Conservation (phyloP, 768 basidiomycete genomes). For the Pleurotus ostreatus region DNA sequence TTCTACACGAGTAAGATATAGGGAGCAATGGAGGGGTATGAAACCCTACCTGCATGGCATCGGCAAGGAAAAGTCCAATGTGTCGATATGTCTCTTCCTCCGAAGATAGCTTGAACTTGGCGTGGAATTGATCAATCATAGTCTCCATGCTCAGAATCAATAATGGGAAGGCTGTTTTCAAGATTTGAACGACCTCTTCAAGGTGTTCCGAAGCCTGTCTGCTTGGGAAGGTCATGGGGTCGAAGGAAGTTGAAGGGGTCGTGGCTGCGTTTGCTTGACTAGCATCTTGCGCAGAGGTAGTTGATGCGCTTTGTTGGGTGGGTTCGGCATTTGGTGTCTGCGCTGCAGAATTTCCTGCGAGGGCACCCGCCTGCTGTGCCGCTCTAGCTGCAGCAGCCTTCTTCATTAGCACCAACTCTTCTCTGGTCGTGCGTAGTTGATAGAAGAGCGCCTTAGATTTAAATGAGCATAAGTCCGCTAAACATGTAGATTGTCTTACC, state of each 20-base stretch:
- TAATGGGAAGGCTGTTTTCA: constrained; percentile 95
- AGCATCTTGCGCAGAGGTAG: constrained; percentile 12
- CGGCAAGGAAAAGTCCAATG: constrained; percentile 81
- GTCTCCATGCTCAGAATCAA: constrained; percentile 95
- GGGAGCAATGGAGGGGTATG: neutral
- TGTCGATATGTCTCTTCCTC: constrained; percentile 96
- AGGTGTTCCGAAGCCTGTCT: constrained; percentile 86
- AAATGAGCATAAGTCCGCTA: neutral
- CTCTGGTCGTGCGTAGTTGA: constrained; percentile 80
- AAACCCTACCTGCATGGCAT: constrained; percentile 69
- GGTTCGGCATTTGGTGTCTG: constrained; percentile 12
- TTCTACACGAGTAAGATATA: constrained; percentile 37
- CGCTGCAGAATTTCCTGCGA: neutral
- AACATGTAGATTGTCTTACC: constrained; percentile 37
- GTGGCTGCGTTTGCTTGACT: constrained; percentile 6
- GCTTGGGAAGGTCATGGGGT: constrained; percentile 25
- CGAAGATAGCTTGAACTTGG: constrained; percentile 80
- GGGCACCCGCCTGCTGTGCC: constrained; percentile 19
- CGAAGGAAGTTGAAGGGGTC: constrained; percentile 14
- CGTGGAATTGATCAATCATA: constrained; percentile 90
- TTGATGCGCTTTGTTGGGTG: constrained; percentile 2
- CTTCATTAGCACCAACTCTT: constrained; percentile 55
- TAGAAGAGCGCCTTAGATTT: constrained; percentile 83
- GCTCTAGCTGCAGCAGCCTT: constrained; percentile 31
- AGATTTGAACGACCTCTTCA: constrained; percentile 88